Conservation (phyloP, 257 asterid species). For the Nicotiana attenuata region DNA sequence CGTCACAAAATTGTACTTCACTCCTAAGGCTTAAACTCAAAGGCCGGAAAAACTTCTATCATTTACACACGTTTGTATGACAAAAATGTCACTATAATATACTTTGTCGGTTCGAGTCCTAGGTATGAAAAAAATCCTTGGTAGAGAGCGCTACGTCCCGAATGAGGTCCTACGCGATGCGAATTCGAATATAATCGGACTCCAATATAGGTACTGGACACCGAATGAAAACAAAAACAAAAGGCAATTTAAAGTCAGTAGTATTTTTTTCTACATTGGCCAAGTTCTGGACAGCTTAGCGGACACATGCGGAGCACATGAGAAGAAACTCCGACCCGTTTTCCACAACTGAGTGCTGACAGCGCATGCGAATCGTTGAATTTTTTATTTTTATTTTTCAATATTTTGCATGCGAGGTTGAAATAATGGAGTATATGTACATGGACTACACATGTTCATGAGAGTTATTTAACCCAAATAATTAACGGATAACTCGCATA, state of each 20-base stretch:
- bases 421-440: neutral
- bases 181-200: no score
- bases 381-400: neutral
- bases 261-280: neutral
- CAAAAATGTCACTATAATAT: no score
- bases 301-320: slow-evolving; percentile 20
- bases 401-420: slow-evolving; percentile 2
- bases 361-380: slow-evolving; percentile 9
- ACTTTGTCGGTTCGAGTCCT: no score
- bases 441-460: neutral
- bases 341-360: neutral
- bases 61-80: no score
- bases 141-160: no score
- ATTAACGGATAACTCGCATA: neutral
- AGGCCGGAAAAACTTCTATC: no score
- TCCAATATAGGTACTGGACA: no score
- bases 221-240: no score
- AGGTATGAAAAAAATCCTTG: no score
- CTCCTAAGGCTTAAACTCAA: no score
- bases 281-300: neutral
- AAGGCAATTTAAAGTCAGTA: no score
- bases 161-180: rapidly evolving
- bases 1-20: no score
- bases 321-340: neutral
- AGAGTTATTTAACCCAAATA: neutral